phyloP scores from a whole-genome alignment of 1,284 basidiomycete genomes.

The Ustilago nuda region DNA sequence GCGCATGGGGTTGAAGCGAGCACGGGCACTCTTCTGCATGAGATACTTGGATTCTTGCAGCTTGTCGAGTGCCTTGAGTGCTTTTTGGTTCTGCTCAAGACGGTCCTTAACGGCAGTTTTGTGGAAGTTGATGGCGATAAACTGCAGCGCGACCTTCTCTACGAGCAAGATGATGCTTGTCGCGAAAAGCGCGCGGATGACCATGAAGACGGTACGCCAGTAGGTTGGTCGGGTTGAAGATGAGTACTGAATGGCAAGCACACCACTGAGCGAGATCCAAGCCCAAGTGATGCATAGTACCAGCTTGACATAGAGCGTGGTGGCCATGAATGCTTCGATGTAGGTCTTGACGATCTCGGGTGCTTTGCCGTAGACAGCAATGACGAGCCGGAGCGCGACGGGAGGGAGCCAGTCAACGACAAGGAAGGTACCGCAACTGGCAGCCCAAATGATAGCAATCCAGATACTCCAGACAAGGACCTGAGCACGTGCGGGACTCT shows the following conservation, averaged over 20 bases:
- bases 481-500: constrained; percentile 40
- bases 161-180: constrained; percentile 58
- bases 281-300: constrained; percentile 67
- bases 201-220: constrained; percentile 54
- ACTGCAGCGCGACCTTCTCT: constrained; percentile 60
- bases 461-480: constrained; percentile 65
- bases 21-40: constrained; percentile 31
- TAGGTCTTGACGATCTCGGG: constrained; percentile 61
- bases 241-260: constrained; percentile 49
- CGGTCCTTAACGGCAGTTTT: constrained; percentile 65
- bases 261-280: constrained; percentile 66
- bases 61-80: constrained; percentile 62
- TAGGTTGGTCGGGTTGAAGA: constrained; percentile 45
- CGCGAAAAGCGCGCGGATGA: constrained; percentile 60
- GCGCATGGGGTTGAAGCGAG: constrained; percentile 47
- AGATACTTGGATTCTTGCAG: constrained; percentile 65
- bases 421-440: constrained; percentile 61
- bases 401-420: constrained; percentile 60
- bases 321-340: constrained; percentile 61
- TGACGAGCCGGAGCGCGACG: constrained; percentile 50
- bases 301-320: constrained; percentile 59
- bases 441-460: constrained; percentile 66
- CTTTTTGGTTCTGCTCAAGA: constrained; percentile 60
- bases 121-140: constrained; percentile 67
- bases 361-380: constrained; percentile 60